These are phyloP conservation scores for Colletotrichum neosansevieriae DNA, from an alignment of 2,329 filamentous ascomycete species.

Conservation along the genomic window DNA sequence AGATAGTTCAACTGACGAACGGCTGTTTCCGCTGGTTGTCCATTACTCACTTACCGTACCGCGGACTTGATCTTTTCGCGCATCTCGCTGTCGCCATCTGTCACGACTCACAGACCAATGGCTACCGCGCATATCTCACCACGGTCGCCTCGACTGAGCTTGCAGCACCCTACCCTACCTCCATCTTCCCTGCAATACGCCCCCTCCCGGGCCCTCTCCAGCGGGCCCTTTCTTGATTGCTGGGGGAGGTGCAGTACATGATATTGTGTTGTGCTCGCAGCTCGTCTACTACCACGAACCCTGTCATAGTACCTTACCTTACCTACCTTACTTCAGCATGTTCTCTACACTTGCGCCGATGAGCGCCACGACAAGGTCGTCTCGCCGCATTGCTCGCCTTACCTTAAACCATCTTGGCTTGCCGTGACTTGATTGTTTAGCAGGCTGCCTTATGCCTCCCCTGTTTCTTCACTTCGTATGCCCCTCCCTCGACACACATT, in stretches of 20 bases:
- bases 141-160: conserved; percentile 30
- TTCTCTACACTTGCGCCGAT: background rate
- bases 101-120: conserved; percentile 7
- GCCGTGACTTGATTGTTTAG: conserved; percentile 3
- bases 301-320: background rate
- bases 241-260: conserved; percentile 10
- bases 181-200: conserved; percentile 18
- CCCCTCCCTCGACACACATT: background rate
- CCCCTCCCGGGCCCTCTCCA: conserved; percentile 25
- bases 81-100: conserved; percentile 14
- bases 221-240: conserved; percentile 28
- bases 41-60: background rate
- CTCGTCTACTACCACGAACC: conserved; percentile 1
- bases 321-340: conserved; percentile 14
- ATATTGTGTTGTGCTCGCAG: conserved; percentile 3
- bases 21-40: too few relatives aligned
- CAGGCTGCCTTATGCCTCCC: conserved; percentile 21
- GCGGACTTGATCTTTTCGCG: conserved; percentile 12
- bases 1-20: too few relatives aligned
- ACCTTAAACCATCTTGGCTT: conserved; percentile 24
- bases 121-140: conserved; percentile 9
- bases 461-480: conserved; percentile 17
- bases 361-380: conserved; percentile 19
- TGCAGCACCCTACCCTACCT: conserved; percentile 30
- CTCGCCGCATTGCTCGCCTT: conserved; percentile 20